phyloP scores from a whole-genome alignment of 1,284 basidiomycete genomes.

The Marasmius sp. region DNA sequence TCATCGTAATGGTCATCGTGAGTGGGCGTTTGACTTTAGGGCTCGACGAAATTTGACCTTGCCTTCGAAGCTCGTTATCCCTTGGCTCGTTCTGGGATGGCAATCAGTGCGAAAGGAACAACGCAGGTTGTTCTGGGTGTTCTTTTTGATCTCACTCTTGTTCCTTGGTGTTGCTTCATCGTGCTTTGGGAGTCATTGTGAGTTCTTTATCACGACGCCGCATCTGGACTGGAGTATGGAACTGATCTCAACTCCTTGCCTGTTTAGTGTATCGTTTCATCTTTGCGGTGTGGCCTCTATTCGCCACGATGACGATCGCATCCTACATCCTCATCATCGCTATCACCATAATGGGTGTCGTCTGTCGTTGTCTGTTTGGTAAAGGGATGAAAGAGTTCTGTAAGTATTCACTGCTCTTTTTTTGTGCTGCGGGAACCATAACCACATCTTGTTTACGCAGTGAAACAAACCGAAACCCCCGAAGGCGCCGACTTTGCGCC shows the following conservation, averaged over 20 bases:
- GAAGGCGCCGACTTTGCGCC: slow-evolving; percentile 42
- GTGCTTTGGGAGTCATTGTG: slow-evolving; percentile 43
- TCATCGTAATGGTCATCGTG: slow-evolving; percentile 42
- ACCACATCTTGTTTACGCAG: slow-evolving; percentile 20
- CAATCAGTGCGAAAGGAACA: slow-evolving; percentile 46
- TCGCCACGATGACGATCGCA: slow-evolving; percentile 42
- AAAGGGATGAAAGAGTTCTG: slow-evolving; percentile 48
- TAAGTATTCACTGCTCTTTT: slow-evolving; percentile 23
- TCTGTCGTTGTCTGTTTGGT: slow-evolving; percentile 52
- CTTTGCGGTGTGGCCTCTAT: slow-evolving; percentile 49
- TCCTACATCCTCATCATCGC: slow-evolving; percentile 40
- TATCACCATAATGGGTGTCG: slow-evolving; percentile 40
- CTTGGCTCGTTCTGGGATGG: slow-evolving; percentile 54
- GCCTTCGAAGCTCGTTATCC: slow-evolving; percentile 38
- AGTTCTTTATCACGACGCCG: slow-evolving; percentile 15
- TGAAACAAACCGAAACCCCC: slow-evolving; percentile 37
- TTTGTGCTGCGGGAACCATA: neutral
- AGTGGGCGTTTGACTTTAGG: slow-evolving; percentile 17
- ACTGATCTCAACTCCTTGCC: neutral
- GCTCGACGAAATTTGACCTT: neutral
- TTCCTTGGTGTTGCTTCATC: slow-evolving; percentile 40
- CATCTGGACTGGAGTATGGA: neutral
- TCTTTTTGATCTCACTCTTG: slow-evolving; percentile 40
- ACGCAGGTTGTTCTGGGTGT: slow-evolving; percentile 39
- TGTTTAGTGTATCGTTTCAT: slow-evolving; percentile 45